Conservation (phyloP, 1,284 basidiomycete genomes). For the Cutaneotrichosporon spelunceum region DNA sequence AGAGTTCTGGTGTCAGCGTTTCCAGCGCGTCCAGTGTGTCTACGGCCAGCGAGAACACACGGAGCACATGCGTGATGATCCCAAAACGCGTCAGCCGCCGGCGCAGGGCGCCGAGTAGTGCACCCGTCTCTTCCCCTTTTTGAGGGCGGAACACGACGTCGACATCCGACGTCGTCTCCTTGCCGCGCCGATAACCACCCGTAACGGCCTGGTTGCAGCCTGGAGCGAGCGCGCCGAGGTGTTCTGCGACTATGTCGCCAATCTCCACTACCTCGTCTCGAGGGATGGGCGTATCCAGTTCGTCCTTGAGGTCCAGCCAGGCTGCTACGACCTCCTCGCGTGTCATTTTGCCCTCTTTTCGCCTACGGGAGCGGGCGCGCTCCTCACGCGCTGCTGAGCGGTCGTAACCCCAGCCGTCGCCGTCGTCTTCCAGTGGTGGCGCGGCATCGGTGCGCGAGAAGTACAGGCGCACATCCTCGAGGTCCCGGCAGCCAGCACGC, state of each 20-base stretch:
- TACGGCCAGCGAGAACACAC: not conserved
- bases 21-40: too few species aligned
- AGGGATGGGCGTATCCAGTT: conserved; percentile 45
- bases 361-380: conserved; percentile 31
- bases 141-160: conserved; percentile 48
- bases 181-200: conserved; percentile 50
- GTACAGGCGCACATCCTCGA: conserved; percentile 41
- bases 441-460: conserved; percentile 24
- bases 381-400: conserved; percentile 29
- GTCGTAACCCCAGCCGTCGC: not conserved
- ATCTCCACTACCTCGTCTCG: conserved; percentile 48
- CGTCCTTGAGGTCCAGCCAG: conserved; percentile 45
- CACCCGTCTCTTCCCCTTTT: conserved; percentile 19
- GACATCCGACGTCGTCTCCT: conserved; percentile 44
- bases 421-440: not conserved
- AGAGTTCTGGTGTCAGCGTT: conserved; percentile 30
- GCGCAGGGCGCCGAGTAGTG: conserved; percentile 34
- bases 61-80: conserved; percentile 43
- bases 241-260: conserved; percentile 38
- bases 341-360: conserved; percentile 44
- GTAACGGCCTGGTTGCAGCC: conserved; percentile 44
- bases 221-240: conserved; percentile 40
- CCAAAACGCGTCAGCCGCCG: conserved; percentile 34
- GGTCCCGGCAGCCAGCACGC: conserved; percentile 42
- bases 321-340: conserved; percentile 46